phyloP scores from a whole-genome alignment of 202 grass and related monocot species.

The Zizania palustris region DNA sequence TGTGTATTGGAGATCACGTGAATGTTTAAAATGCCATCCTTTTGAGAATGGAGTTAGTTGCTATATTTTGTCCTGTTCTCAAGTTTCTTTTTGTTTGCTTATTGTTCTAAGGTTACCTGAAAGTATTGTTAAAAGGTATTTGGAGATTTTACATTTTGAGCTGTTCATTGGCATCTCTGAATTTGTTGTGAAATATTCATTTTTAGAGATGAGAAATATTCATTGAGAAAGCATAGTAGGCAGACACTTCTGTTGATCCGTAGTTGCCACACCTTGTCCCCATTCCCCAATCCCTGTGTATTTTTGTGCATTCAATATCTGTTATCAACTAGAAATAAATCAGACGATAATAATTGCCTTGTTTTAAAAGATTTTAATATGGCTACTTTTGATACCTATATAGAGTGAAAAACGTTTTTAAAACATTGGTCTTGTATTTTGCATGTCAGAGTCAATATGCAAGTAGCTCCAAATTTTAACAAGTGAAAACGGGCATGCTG shows the following conservation, averaged over 20 bases:
- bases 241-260: neutral
- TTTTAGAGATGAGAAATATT: neutral
- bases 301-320: neutral
- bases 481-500: neutral
- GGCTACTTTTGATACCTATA: neutral
- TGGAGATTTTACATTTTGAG: neutral
- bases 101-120: slow-evolving; percentile 8
- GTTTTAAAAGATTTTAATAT: neutral
- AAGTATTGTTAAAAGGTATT: slow-evolving; percentile 19
- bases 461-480: neutral
- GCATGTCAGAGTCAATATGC: neutral
- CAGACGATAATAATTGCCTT: neutral
- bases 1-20: no score
- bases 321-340: neutral
- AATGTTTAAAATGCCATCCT: no score
- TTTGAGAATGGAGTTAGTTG: no score
- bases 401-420: neutral
- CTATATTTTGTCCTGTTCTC: neutral
- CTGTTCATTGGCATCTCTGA: neutral
- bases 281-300: no score
- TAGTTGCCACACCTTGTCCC: neutral
- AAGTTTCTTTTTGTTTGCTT: slow-evolving; percentile 10
- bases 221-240: neutral
- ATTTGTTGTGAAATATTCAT: neutral
- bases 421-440: neutral